phyloP scores from a whole-genome alignment of 148 eudicot genomes.

The Silene latifolia region DNA sequence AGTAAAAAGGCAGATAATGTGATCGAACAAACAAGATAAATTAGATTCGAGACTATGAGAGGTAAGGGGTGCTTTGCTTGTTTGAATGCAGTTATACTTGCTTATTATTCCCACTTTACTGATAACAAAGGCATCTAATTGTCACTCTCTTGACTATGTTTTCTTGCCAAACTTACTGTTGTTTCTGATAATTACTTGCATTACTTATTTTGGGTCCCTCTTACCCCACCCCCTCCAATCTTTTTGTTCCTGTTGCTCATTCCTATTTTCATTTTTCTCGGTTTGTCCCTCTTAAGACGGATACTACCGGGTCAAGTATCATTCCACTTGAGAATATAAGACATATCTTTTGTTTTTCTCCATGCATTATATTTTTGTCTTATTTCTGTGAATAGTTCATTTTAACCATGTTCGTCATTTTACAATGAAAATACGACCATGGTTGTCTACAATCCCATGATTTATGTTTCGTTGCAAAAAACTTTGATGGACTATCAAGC shows the following conservation, averaged over 20 bases:
- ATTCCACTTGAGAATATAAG: too few relatives aligned
- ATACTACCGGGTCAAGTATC: too few relatives aligned
- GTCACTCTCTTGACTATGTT: slow-evolving; percentile 12
- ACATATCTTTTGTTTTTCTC: too few relatives aligned
- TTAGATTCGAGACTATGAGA: slow-evolving; percentile 5
- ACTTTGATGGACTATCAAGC: too few relatives aligned
- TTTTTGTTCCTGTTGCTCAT: neutral
- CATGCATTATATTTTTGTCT: too few relatives aligned
- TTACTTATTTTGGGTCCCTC: slow-evolving; percentile 12
- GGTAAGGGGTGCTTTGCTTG: slow-evolving; percentile 8
- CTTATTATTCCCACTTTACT: neutral
- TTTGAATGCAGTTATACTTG: neutral
- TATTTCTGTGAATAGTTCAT: too few relatives aligned
- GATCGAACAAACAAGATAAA: neutral
- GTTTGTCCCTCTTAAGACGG: too few relatives aligned
- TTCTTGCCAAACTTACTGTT: slow-evolving; percentile 20
- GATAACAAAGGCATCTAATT: slow-evolving; percentile 8
- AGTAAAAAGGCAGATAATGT: slow-evolving; percentile 1
- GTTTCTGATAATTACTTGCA: slow-evolving; percentile 8
- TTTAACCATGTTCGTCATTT: too few relatives aligned
- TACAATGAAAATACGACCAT: neutral
- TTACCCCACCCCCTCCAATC: neutral
- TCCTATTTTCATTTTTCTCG: neutral
- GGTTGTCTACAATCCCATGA: neutral
- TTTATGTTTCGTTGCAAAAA: too few relatives aligned